These are phyloP conservation scores for Russula ochroleuca DNA, from an alignment of 768 basidiomycete genomes.

Conservation along the genomic window DNA sequence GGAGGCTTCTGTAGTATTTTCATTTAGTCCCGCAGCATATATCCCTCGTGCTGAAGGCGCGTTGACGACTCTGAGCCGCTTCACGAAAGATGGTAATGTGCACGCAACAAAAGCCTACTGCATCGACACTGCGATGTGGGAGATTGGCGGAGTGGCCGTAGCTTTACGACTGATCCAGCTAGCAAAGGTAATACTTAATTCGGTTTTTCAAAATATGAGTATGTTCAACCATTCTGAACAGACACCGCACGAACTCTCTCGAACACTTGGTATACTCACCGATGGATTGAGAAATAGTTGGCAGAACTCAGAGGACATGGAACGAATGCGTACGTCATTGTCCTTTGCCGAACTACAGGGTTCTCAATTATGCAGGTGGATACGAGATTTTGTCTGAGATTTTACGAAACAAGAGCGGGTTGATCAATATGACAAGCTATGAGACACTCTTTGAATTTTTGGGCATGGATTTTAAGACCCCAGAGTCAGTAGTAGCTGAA, in stretches of 20 bases:
- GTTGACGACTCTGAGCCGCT: slow-evolving; percentile 18
- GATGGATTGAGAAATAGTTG: slow-evolving; percentile 81
- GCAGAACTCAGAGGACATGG: slow-evolving; percentile 95
- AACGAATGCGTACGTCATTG: slow-evolving; percentile 66
- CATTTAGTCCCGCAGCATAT: slow-evolving; percentile 36
- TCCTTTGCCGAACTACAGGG: neutral
- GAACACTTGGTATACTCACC: slow-evolving; percentile 64
- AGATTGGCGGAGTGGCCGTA: slow-evolving; percentile 76
- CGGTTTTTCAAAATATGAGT: neutral
- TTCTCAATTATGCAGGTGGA: slow-evolving; percentile 51
- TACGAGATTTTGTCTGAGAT: slow-evolving; percentile 82
- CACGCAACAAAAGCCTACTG: slow-evolving; percentile 55
- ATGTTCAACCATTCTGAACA: slow-evolving; percentile 31
- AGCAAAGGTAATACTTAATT: slow-evolving; percentile 50
- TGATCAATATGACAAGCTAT: slow-evolving; percentile 77
- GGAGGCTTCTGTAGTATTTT: slow-evolving; percentile 40
- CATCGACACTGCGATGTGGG: slow-evolving; percentile 74
- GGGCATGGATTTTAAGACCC: slow-evolving; percentile 76
- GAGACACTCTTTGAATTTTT: slow-evolving; percentile 83
- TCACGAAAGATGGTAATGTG: slow-evolving; percentile 47
- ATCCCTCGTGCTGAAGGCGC: slow-evolving; percentile 14
- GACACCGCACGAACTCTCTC: slow-evolving; percentile 74
- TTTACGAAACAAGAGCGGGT: slow-evolving; percentile 60
- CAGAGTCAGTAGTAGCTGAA: slow-evolving; percentile 53
- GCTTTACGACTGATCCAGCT: slow-evolving; percentile 70